Evolutionary conservation across 2,329 filamentous ascomycete species (phyloP).

Genomic region (Fusarium sp.): DNA sequence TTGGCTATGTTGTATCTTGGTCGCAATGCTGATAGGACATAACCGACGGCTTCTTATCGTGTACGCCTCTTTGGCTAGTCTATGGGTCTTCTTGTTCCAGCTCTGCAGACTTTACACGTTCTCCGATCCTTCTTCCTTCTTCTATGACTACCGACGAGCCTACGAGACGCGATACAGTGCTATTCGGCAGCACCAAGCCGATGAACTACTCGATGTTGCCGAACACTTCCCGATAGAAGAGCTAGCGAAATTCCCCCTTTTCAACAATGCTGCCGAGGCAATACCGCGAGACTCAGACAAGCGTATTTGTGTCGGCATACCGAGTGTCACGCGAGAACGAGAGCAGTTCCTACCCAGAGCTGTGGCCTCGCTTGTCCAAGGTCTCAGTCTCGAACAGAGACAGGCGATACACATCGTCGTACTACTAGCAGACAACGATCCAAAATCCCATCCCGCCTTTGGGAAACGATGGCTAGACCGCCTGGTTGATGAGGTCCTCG

Average conservation of each 20-base stretch:
- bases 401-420: constrained; percentile 41
- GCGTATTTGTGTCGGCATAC: constrained; percentile 42
- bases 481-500: constrained; percentile 43
- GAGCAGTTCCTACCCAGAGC: constrained; percentile 41
- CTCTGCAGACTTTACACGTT: constrained; percentile 34
- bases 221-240: not conserved
- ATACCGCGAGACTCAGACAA: not conserved
- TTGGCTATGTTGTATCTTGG: accelerated
- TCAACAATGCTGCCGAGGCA: not conserved
- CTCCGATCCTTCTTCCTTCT: constrained; percentile 40
- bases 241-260: not conserved
- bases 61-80: not conserved
- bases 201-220: constrained; percentile 26
- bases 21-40: not conserved
- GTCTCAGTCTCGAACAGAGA: constrained; percentile 41
- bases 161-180: constrained; percentile 39
- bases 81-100: constrained; percentile 37
- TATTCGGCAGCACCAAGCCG: constrained; percentile 36
- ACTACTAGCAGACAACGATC: constrained; percentile 43
- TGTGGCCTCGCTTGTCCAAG: constrained; percentile 44
- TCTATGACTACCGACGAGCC: constrained; percentile 38
- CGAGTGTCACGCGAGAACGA: constrained; percentile 39
- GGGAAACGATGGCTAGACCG: constrained; percentile 43
- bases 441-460: constrained; percentile 41
- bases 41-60: not conserved